These are phyloP conservation scores for Populus hybrid DNA, from an alignment of 441 rosid genomes.

Conservation along the genomic window DNA sequence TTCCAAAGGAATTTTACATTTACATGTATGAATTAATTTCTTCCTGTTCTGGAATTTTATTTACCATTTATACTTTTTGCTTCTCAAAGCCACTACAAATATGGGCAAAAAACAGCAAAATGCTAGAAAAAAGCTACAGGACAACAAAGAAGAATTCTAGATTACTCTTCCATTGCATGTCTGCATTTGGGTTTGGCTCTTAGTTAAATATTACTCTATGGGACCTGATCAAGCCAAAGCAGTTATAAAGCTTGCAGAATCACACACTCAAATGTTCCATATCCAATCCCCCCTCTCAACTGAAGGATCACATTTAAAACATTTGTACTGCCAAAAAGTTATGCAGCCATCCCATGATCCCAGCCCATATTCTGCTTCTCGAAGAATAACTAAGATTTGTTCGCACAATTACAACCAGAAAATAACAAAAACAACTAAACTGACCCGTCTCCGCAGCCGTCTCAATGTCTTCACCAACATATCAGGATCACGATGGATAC, in stretches of 20 bases:
- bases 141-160: background rate
- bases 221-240: background rate
- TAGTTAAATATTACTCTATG: background rate
- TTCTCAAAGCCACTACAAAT: background rate
- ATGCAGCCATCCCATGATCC: background rate
- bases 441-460: conserved; percentile 82
- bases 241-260: background rate
- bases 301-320: background rate
- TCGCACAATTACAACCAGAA: background rate
- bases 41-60: too few relatives aligned
- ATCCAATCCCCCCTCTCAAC: background rate
- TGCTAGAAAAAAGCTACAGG: background rate
- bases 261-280: background rate
- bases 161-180: background rate
- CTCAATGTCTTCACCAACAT: conserved; percentile 96
- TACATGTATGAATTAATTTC: background rate
- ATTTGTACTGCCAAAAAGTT: background rate
- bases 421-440: conserved; percentile 19
- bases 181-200: background rate
- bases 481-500: conserved; percentile 95
- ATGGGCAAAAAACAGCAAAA: background rate
- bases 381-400: background rate
- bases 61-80: background rate
- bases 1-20: background rate
- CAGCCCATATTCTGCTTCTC: background rate